Evolutionary conservation across 371 early-diverging fungal genomes (phyloP).

Genomic region (Apophysomyces ossiformis): DNA sequence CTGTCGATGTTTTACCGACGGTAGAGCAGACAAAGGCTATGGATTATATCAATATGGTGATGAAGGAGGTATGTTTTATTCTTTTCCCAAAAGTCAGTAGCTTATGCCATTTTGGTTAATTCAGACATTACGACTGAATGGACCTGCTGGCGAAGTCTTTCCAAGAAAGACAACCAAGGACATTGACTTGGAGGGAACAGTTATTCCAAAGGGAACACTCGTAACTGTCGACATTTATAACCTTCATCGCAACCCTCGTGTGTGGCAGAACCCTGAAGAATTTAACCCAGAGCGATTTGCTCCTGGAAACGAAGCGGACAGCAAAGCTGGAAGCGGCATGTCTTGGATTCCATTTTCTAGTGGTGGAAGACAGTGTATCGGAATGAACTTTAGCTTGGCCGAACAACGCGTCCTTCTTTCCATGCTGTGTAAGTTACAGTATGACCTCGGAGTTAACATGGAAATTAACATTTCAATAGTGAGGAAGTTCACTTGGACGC

Average conservation of each 20-base stretch:
- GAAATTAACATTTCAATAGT: slow-evolving; percentile 12
- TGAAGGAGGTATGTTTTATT: slow-evolving; percentile 25
- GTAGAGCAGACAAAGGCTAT: slow-evolving; percentile 19
- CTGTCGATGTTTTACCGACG: slow-evolving; percentile 45
- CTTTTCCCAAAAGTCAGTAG: too few relatives aligned
- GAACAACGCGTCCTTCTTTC: slow-evolving; percentile 42
- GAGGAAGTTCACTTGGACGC: slow-evolving; percentile 25
- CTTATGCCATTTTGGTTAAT: not conserved
- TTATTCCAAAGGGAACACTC: slow-evolving; percentile 25
- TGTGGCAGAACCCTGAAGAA: slow-evolving; percentile 25
- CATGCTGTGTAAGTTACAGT: slow-evolving; percentile 32
- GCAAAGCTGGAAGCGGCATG: slow-evolving; percentile 1
- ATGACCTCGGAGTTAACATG: not conserved
- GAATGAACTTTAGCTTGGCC: slow-evolving; percentile 34
- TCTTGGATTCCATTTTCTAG: slow-evolving; percentile 24
- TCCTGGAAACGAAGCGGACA: slow-evolving; percentile 17
- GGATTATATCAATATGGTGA: slow-evolving; percentile 22
- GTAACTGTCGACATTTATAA: slow-evolving; percentile 18
- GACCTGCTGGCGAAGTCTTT: slow-evolving; percentile 9
- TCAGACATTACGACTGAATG: slow-evolving; percentile 16
- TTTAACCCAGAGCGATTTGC: slow-evolving; percentile 30
- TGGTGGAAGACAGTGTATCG: slow-evolving; percentile 51
- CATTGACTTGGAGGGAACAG: slow-evolving; percentile 16
- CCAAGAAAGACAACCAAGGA: slow-evolving; percentile 22
- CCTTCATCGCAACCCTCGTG: slow-evolving; percentile 21